These are phyloP conservation scores for Phytophthora idaei DNA, from an alignment of 352 stramenopile species.

Conservation along the genomic window DNA sequence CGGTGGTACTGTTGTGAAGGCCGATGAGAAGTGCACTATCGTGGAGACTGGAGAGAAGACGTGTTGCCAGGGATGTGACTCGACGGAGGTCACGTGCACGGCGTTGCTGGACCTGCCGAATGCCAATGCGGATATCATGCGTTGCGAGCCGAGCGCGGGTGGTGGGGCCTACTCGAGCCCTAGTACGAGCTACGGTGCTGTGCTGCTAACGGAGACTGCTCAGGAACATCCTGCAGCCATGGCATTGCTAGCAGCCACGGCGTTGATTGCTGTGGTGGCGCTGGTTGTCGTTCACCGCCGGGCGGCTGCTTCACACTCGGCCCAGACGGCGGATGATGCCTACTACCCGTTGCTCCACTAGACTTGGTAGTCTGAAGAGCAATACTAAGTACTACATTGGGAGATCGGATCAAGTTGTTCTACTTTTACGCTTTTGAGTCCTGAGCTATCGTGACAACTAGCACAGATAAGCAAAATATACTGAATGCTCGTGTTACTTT, in stretches of 20 bases:
- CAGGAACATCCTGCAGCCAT: constrained; percentile 38
- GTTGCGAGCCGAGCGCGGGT: constrained; percentile 44
- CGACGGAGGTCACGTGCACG: constrained; percentile 39
- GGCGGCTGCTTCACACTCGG: constrained; percentile 16
- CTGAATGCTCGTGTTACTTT: too few relatives aligned
- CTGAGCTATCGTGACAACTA: background rate
- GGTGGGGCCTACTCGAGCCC: constrained; percentile 23
- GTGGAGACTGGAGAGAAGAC: constrained; percentile 31
- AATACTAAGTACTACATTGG: too few relatives aligned
- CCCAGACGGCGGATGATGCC: constrained; percentile 45
- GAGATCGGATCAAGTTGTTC: too few relatives aligned
- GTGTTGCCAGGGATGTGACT: constrained; percentile 57
- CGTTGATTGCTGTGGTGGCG: constrained; percentile 54
- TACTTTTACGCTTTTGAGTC: background rate
- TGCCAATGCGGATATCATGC: constrained; percentile 49
- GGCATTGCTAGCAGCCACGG: constrained; percentile 41
- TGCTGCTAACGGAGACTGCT: constrained; percentile 30
- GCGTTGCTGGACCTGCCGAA: constrained; percentile 52
- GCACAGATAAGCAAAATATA: too few relatives aligned
- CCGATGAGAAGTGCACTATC: constrained; percentile 27
- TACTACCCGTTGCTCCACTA: constrained; percentile 73
- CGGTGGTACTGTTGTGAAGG: constrained; percentile 40
- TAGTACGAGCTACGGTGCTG: constrained; percentile 26
- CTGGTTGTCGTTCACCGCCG: constrained; percentile 55
- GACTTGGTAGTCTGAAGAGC: background rate